Base-by-base conservation (phyloP, 75 land plant genomes). In the Selaginella tamariscina region DNA sequence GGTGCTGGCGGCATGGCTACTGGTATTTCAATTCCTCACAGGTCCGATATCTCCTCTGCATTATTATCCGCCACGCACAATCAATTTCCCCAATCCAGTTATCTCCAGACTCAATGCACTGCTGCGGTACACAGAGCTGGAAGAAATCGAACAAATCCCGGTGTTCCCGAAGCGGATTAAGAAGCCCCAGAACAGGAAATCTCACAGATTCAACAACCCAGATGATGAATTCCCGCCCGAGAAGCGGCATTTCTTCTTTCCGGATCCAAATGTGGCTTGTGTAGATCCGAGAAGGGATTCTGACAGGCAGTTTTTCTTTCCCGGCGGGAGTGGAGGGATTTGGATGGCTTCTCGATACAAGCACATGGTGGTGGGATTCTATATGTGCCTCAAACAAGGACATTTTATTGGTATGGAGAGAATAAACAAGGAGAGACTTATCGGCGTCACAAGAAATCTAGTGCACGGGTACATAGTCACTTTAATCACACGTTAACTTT, bases 341-440 rank as follows among this genome's bases (percentile, higher is more conserved):
- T 88, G 26, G 96, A 86, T 15, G 91, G 96, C 32, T 82, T 78
- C 64, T 81, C 96, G 31, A 93, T 93, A 71, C 98, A 93, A 78
- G 95, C 98, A 39, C 98, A 93, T 82, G 98, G 98, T 39, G 98
- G 98, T 54, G 95, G 98, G 18, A 79, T 93, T 55, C 31, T 93
- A n/a, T 83, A 82, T 80, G 86, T 81, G 64, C 76, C 75, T 54
- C 83, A 83, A 33, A 78, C 84, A 0, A 65, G 60, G 33, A 93
- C 83, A 0, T 93, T 79, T 68, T 93, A 89, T 72, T 89, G 98
- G 98, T 93, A 93, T 82, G 98, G 98, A 69, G 98, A 93, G 76
- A 83, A 93, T 68, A 93, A 93, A 74, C 95, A 86, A 74, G 98
- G 98, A 5, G 79, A 72, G 20, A 93, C 90, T 33, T 89, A 89